A percentile compares a stretch with the other conserved stretches of the same genome.
Evolutionary conservation across 495 filamentous ascomycete genomes (phyloP).

Genomic region (Neurospora cerealis): DNA sequence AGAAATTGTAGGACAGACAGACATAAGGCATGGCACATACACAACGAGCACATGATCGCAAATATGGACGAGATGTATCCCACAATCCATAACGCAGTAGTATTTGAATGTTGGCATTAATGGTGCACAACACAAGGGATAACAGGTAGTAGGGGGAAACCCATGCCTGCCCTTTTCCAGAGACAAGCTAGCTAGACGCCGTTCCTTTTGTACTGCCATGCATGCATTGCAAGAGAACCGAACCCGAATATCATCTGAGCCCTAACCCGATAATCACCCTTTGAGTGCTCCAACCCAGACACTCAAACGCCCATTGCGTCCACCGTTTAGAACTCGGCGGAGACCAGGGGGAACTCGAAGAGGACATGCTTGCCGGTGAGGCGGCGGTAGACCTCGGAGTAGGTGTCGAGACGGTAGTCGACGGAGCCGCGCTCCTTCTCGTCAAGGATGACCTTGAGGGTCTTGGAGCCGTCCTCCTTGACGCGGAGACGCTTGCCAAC

Average conservation of each 20-base stretch:
- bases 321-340: conserved; percentile 60
- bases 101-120: neutral
- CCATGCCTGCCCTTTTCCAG: conserved; percentile 9
- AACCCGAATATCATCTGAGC: conserved; percentile 21
- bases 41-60: neutral
- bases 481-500: conserved; percentile 96
- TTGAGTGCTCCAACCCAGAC: conserved; percentile 11
- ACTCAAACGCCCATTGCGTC: conserved; percentile 11
- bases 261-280: conserved; percentile 16
- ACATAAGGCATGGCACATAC: neutral
- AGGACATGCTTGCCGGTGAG: conserved; percentile 86
- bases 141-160: neutral
- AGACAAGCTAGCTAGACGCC: conserved; percentile 31
- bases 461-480: conserved; percentile 94
- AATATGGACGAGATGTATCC: neutral
- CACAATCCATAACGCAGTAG: neutral
- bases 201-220: conserved; percentile 25
- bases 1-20: neutral
- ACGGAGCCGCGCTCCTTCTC: conserved; percentile 99
- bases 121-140: neutral
- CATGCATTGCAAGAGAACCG: conserved; percentile 19
- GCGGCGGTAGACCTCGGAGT: conserved; percentile 95
- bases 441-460: conserved; percentile 94
- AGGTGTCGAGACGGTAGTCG: conserved; percentile 97
- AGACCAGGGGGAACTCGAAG: conserved; percentile 93